phyloP scores from a whole-genome alignment of 495 filamentous ascomycete species.

The Podospora anserina region DNA sequence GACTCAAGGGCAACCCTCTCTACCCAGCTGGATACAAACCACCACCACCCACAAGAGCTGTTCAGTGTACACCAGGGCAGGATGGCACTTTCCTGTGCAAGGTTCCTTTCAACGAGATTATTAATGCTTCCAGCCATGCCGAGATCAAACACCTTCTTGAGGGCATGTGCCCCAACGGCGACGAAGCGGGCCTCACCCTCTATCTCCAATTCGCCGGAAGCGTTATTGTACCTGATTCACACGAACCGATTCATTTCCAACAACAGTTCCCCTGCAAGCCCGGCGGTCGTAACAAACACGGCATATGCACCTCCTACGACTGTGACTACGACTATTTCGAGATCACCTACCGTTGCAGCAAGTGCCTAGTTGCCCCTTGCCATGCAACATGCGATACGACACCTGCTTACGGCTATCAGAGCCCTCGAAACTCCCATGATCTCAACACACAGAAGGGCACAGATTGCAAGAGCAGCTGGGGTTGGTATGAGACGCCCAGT shows the following conservation, averaged over 20 bases:
- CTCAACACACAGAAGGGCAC: neutral
- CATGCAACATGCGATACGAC: neutral
- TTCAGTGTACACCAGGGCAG: neutral
- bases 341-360: constrained; percentile 8
- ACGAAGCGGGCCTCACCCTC: neutral
- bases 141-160: neutral
- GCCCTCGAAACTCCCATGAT: neutral
- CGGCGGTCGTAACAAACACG: neutral
- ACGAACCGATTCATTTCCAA: neutral
- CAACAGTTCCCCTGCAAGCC: constrained; percentile 11
- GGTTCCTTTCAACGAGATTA: constrained; percentile 1
- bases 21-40: neutral
- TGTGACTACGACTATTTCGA: neutral
- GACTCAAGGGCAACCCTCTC: neutral
- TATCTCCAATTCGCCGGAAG: constrained; percentile 1
- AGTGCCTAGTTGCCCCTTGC: neutral
- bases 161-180: constrained; percentile 9
- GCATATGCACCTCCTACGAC: constrained; percentile 1
- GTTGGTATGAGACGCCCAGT: constrained; percentile 5
- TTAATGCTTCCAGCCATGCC: neutral
- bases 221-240: neutral
- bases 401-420: constrained; percentile 1
- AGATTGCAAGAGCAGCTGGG: constrained; percentile 1
- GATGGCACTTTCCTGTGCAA: constrained; percentile 9
- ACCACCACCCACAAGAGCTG: neutral